A percentile compares a stretch with the other conserved stretches of the same genome.
Conservation (phyloP, 257 asterid genomes). For the Capsicum baccatum region DNA sequence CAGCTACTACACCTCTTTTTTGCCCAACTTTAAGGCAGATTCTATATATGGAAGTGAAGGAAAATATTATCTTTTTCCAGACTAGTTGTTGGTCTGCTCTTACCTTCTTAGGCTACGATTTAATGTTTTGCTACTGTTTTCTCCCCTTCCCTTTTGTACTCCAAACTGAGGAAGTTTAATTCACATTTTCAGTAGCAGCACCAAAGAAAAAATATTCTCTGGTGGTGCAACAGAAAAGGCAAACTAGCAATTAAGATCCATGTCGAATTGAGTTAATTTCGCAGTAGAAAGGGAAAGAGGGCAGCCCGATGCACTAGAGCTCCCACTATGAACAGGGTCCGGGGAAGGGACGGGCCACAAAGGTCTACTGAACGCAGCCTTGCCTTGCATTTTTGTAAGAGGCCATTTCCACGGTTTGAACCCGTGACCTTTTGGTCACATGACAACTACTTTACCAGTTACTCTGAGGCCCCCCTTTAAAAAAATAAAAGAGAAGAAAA, state of each 20-base stretch:
- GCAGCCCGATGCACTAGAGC: too few species aligned
- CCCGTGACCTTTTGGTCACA: too few species aligned
- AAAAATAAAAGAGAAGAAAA: too few species aligned
- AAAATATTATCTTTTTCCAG: not conserved
- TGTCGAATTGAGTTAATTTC: conserved; percentile 10
- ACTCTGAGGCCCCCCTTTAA: too few species aligned
- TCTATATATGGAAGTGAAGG: not conserved
- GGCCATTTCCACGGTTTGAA: too few species aligned
- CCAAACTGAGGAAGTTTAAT: not conserved
- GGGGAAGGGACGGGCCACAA: too few species aligned
- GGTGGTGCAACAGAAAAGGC: not conserved
- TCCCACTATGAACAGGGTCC: too few species aligned
- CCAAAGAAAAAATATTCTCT: conserved; percentile 5
- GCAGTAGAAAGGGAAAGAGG: not conserved
- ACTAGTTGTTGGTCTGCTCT: conserved; percentile 3
- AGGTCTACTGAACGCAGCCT: too few species aligned
- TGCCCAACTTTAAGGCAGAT: not conserved
- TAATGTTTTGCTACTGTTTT: not conserved
- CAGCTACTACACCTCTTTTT: conserved; percentile 13
- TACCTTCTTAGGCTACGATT: not conserved
- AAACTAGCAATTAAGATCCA: not conserved
- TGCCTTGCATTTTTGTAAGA: too few species aligned
- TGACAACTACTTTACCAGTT: too few species aligned
- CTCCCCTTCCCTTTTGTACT: conserved; percentile 17
- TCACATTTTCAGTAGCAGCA: conserved; percentile 11